phyloP scores from a whole-genome alignment of 169 alveolate species.

The Amoebophrya sp. region DNA sequence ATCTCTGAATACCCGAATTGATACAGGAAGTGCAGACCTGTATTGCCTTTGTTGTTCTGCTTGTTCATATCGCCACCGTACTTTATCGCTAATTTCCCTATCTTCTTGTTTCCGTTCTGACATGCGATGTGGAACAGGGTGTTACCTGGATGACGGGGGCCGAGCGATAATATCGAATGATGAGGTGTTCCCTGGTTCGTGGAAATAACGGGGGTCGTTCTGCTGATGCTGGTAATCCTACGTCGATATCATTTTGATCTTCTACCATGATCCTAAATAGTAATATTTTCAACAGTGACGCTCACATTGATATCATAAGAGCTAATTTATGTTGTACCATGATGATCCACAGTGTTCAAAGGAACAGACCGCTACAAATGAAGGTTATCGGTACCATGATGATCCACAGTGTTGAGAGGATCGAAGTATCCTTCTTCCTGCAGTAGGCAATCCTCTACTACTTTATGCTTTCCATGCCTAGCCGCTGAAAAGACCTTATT shows the following conservation, averaged over 20 bases:
- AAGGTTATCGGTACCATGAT: no score
- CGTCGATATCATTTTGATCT: no score
- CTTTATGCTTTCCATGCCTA: not conserved
- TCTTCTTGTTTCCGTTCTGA: slow-evolving; percentile 28
- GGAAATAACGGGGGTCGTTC: no score
- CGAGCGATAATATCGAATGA: no score
- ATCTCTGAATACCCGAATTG: not conserved
- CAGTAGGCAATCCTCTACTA: not conserved
- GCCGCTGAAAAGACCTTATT: not conserved
- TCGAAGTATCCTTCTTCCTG: not conserved
- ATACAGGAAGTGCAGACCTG: slow-evolving; percentile 43
- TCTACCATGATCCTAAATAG: no score
- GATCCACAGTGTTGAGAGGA: not conserved
- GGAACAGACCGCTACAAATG: no score
- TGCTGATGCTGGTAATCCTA: no score
- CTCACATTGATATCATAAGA: no score
- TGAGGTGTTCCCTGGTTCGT: no score
- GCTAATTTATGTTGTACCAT: no score
- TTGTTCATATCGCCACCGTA: slow-evolving; percentile 36
- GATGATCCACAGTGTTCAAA: not conserved
- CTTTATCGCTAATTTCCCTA: slow-evolving; percentile 23
- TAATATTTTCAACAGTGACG: no score
- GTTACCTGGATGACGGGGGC: no score
- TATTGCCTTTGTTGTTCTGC: slow-evolving; percentile 44
- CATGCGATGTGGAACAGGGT: slow-evolving; percentile 28